A percentile compares a stretch with the other conserved stretches of the same genome.
phyloP scores from a whole-genome alignment of 495 filamentous ascomycete species.

The Penicillium roqueforti region DNA sequence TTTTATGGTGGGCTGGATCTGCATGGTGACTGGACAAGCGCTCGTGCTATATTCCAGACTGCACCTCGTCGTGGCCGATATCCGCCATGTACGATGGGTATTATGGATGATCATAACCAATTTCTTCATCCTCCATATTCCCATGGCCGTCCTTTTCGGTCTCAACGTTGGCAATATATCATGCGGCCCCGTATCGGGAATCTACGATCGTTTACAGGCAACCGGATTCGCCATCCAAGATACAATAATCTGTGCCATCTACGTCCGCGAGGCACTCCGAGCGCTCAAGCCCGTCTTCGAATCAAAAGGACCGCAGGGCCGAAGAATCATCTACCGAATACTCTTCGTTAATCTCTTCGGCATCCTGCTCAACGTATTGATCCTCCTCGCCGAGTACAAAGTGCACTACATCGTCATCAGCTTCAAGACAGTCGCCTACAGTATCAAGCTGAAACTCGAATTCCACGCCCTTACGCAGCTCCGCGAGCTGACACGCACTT shows the following conservation, averaged over 20 bases:
- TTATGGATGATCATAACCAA: conserved; percentile 55
- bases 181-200: conserved; percentile 31
- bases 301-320: conserved; percentile 30
- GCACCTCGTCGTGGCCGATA: conserved; percentile 46
- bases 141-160: conserved; percentile 50
- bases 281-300: conserved; percentile 18
- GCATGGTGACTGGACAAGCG: conserved; percentile 61
- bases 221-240: conserved; percentile 55
- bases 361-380: conserved; percentile 45
- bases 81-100: conserved; percentile 34
- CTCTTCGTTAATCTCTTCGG: conserved; percentile 50
- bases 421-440: conserved; percentile 51
- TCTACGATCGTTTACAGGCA: conserved; percentile 53
- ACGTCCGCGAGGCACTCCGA: conserved; percentile 46
- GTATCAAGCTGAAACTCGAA: conserved; percentile 60
- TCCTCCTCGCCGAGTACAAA: conserved; percentile 49
- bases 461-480: conserved; percentile 45
- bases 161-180: conserved; percentile 15
- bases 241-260: conserved; percentile 50
- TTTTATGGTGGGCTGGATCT: conserved; percentile 50
- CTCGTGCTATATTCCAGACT: conserved; percentile 63
- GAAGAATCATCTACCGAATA: conserved; percentile 43
- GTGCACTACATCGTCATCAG: conserved; percentile 44
- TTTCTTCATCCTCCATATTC: conserved; percentile 41
- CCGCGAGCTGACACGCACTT: conserved; percentile 13